A percentile compares a stretch with the other conserved stretches of the same genome.
phyloP scores from a whole-genome alignment of 345 rosid genomes.

The Lepidium didymum region DNA sequence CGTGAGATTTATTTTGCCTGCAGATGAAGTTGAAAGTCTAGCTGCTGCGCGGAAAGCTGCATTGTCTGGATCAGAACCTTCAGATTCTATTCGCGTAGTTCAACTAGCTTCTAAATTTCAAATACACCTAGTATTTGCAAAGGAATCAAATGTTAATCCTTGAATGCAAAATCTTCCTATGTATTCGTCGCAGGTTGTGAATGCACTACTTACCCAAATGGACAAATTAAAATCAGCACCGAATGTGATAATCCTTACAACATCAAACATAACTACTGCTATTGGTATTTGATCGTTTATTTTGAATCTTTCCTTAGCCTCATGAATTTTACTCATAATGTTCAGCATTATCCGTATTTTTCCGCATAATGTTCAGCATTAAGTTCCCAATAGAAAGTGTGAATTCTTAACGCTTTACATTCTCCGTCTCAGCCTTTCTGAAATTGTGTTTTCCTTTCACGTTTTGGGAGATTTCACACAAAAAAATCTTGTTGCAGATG shows the following conservation, averaged over 20 bases:
- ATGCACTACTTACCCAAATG: conserved; percentile 95
- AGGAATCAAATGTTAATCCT: neutral
- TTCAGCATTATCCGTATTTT: neutral
- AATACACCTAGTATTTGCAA: neutral
- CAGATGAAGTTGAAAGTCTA: conserved; percentile 99
- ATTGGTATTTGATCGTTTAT: conserved; percentile 52
- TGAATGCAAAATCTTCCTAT: conserved; percentile 3
- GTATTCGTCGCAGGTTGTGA: conserved; percentile 67
- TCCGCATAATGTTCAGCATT: neutral
- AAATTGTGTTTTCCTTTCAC: neutral
- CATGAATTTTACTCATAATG: neutral
- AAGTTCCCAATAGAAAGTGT: neutral
- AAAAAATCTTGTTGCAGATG: conserved; percentile 46
- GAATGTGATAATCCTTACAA: conserved; percentile 83
- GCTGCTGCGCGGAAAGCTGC: conserved; percentile 98
- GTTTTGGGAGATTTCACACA: neutral
- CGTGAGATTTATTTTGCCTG: conserved; percentile 25
- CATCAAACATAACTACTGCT: conserved; percentile 96
- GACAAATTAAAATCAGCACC: conserved; percentile 91
- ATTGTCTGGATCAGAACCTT: conserved; percentile 96
- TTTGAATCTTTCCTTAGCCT: neutral
- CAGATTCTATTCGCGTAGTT: conserved; percentile 90
- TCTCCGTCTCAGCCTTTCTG: neutral
- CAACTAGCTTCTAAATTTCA: neutral
- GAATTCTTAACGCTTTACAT: neutral